A percentile compares a stretch with the other conserved stretches of the same genome.
phyloP scores from a whole-genome alignment of 1,284 basidiomycete genomes.

The Melampsora americana region DNA sequence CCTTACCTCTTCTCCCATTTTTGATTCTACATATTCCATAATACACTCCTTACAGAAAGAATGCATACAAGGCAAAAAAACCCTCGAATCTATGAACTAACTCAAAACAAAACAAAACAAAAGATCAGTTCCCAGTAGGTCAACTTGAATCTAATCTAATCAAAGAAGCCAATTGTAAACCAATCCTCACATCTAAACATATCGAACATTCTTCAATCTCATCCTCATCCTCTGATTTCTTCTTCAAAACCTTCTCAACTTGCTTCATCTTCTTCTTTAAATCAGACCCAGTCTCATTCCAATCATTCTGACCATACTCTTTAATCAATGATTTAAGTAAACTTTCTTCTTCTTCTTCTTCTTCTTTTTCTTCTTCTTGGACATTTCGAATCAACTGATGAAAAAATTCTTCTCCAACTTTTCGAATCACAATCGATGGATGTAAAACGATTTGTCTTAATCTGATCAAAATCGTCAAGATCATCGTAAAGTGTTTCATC shows the following conservation, averaged over 20 bases:
- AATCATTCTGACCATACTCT: neutral
- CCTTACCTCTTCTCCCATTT: constrained; percentile 38
- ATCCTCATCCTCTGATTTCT: neutral
- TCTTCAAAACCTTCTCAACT: constrained; percentile 26
- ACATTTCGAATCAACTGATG: neutral
- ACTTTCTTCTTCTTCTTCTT: constrained; percentile 3
- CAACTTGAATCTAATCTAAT: too few species aligned
- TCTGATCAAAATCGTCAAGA: constrained; percentile 28
- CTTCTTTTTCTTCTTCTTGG: neutral
- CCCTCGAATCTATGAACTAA: constrained; percentile 36
- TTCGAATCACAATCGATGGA: constrained; percentile 23
- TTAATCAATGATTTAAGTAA: constrained; percentile 1
- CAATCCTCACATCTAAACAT: constrained; percentile 40
- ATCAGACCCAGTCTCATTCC: neutral
- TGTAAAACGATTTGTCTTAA: constrained; percentile 35
- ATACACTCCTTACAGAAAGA: constrained; percentile 35
- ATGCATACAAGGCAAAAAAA: constrained; percentile 41
- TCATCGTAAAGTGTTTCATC: constrained; percentile 29
- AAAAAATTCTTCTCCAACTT: constrained; percentile 5
- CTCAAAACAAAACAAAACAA: too few species aligned
- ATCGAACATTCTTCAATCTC: constrained; percentile 27
- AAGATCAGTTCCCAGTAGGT: too few species aligned
- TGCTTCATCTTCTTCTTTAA: constrained; percentile 18
- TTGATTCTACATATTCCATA: constrained; percentile 34
- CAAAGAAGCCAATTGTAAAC: too few species aligned